phyloP scores from a whole-genome alignment of 768 basidiomycete species.

The Phaeotremella skinneri region DNA sequence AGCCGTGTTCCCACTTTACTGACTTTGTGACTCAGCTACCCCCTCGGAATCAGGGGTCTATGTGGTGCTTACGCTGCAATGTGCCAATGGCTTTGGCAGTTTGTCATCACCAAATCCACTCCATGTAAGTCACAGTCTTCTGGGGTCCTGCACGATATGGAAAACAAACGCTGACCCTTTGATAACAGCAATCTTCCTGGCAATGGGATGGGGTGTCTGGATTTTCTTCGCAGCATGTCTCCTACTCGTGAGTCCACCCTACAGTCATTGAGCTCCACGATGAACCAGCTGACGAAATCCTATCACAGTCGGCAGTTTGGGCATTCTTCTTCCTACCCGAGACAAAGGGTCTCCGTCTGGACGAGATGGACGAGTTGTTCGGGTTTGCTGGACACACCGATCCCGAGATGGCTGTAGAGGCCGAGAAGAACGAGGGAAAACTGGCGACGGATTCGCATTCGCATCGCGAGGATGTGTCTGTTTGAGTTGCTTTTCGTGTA shows the following conservation, averaged over 20 bases:
- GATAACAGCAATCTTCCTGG: slow-evolving; percentile 44
- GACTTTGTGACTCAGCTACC: no score
- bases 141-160: no score
- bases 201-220: slow-evolving; percentile 38
- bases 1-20: no score
- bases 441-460: not conserved
- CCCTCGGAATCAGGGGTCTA: slow-evolving; percentile 20
- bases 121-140: no score
- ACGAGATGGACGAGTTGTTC: slow-evolving; percentile 14
- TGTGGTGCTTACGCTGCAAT: slow-evolving; percentile 26
- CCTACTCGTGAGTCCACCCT: no score
- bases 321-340: slow-evolving; percentile 26
- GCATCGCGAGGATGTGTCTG: not conserved
- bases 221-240: slow-evolving; percentile 36
- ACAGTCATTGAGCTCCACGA: no score
- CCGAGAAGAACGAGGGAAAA: not conserved
- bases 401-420: not conserved
- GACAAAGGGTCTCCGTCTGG: slow-evolving; percentile 16
- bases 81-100: slow-evolving; percentile 38
- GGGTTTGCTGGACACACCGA: not conserved
- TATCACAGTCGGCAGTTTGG: slow-evolving; percentile 15
- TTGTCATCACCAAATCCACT: slow-evolving; percentile 42
- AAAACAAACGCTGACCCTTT: no score
- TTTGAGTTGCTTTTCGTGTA: not conserved
- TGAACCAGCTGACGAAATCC: no score